phyloP scores from a whole-genome alignment of 257 asterid species.

The Phtheirospermum japonicum region DNA sequence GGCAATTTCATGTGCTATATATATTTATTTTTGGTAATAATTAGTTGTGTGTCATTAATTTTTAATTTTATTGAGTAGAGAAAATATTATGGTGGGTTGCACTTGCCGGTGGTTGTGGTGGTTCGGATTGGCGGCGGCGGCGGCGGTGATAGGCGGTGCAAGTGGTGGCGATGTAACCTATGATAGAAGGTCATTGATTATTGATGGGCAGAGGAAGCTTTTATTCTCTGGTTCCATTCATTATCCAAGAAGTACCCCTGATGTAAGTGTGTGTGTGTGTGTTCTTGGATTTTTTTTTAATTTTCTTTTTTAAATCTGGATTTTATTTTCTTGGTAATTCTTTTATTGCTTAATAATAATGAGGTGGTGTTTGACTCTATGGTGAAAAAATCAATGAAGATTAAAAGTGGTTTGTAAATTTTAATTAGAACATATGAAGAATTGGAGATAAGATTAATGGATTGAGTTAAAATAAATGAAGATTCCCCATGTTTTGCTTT shows the following conservation, averaged over 20 bases:
- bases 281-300: too few relatives aligned
- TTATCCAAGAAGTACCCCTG: conserved; percentile 85
- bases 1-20: conserved; percentile 2
- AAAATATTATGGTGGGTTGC: conserved; percentile 19
- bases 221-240: conserved; percentile 90
- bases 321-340: neutral
- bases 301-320: neutral
- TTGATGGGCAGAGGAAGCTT: conserved; percentile 61
- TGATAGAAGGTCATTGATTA: conserved; percentile 66
- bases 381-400: too few relatives aligned
- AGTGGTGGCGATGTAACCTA: conserved; percentile 50
- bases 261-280: conserved; percentile 44
- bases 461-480: neutral
- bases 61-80: neutral
- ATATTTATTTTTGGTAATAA: too few relatives aligned
- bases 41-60: neutral
- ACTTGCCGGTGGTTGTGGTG: conserved; percentile 28
- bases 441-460: neutral
- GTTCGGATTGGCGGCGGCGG: conserved; percentile 26
- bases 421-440: too few relatives aligned
- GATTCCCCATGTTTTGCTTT: too few relatives aligned
- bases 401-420: too few relatives aligned
- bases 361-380: too few relatives aligned
- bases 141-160: conserved; percentile 25
- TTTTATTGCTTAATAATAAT: neutral